Percentiles rank a stretch among this genome's conserved stretches.
Evolutionary conservation across 2,329 filamentous ascomycete species (phyloP).

Genomic region (Chaetothyriales sp.): DNA sequence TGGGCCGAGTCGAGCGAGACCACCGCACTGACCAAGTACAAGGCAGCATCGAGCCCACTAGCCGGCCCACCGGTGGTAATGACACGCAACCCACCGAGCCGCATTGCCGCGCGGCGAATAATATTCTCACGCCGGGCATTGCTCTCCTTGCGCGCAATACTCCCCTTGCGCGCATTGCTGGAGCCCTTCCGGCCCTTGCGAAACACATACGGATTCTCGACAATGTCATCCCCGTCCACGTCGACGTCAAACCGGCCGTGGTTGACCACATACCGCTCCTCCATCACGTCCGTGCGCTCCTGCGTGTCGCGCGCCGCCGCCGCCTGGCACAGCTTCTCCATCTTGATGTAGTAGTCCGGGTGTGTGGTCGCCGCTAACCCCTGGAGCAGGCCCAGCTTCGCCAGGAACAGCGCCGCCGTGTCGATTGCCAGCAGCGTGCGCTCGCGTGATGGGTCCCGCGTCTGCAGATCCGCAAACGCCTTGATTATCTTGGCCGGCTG

Average conservation of each 20-base stretch:
- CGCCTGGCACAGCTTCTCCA: constrained; percentile 69
- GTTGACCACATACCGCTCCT: constrained; percentile 75
- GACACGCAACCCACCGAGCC: constrained; percentile 52
- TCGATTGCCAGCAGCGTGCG: constrained; percentile 68
- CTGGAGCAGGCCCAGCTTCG: constrained; percentile 58
- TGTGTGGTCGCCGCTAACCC: constrained; percentile 72
- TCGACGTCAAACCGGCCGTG: constrained; percentile 73
- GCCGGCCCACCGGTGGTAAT: constrained; percentile 67
- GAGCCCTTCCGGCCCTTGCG: constrained; percentile 50
- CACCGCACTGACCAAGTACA: constrained; percentile 74
- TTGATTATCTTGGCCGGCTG: constrained; percentile 59
- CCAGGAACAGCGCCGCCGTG: constrained; percentile 64
- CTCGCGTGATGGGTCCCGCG: constrained; percentile 63
- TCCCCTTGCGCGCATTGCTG: constrained; percentile 54
- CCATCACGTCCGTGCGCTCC: constrained; percentile 68
- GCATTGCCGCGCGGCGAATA: constrained; percentile 60
- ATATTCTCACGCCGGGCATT: constrained; percentile 65
- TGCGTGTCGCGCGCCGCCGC: constrained; percentile 53
- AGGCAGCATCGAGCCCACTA: constrained; percentile 64
- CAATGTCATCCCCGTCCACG: constrained; percentile 49
- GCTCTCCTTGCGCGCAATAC: constrained; percentile 63
- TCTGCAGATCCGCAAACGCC: constrained; percentile 64
- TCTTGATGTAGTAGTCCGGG: constrained; percentile 61
- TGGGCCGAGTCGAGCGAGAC: constrained; percentile 62
- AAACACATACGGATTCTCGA: constrained; percentile 71